phyloP scores from a whole-genome alignment of 805 yeast genomes.

The Candida tibetensis region DNA sequence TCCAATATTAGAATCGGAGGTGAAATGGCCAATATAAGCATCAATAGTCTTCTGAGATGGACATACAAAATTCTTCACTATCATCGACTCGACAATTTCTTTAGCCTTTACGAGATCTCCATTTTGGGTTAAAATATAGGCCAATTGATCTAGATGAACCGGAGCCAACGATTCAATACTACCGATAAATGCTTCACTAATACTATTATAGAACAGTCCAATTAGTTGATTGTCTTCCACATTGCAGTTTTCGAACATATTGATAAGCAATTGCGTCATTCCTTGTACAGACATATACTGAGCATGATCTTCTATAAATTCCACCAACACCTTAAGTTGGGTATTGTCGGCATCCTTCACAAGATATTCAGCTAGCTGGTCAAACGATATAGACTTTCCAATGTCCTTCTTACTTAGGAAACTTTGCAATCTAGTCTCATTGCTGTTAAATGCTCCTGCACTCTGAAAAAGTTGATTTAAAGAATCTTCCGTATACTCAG shows the following conservation, averaged over 20 bases:
- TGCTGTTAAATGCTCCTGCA: neutral
- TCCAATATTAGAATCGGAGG: slow-evolving; percentile 8
- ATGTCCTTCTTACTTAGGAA: neutral
- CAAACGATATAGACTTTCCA: neutral
- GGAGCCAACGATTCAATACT: slow-evolving; percentile 12
- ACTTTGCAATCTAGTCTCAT: neutral
- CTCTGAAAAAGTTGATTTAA: slow-evolving; percentile 5
- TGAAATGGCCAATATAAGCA: slow-evolving; percentile 11
- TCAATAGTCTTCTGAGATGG: slow-evolving; percentile 25
- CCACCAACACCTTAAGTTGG: neutral
- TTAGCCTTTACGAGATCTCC: slow-evolving; percentile 13
- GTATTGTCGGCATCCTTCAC: neutral
- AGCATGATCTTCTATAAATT: neutral
- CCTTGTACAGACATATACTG: neutral
- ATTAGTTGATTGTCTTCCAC: neutral
- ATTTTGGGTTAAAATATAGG: slow-evolving; percentile 14
- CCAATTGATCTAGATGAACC: slow-evolving; percentile 22
- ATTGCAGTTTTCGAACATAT: neutral
- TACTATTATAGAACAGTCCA: neutral
- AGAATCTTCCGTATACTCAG: slow-evolving; percentile 1
- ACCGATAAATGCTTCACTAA: neutral
- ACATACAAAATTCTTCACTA: slow-evolving; percentile 11
- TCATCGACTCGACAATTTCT: slow-evolving; percentile 13
- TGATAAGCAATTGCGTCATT: neutral
- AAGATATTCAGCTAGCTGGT: slow-evolving; percentile 1